Evolutionary conservation across 2,329 filamentous ascomycete species (phyloP), one percentile per base, ranked within the genome.

Genomic region (Penicillium expansum): DNA sequence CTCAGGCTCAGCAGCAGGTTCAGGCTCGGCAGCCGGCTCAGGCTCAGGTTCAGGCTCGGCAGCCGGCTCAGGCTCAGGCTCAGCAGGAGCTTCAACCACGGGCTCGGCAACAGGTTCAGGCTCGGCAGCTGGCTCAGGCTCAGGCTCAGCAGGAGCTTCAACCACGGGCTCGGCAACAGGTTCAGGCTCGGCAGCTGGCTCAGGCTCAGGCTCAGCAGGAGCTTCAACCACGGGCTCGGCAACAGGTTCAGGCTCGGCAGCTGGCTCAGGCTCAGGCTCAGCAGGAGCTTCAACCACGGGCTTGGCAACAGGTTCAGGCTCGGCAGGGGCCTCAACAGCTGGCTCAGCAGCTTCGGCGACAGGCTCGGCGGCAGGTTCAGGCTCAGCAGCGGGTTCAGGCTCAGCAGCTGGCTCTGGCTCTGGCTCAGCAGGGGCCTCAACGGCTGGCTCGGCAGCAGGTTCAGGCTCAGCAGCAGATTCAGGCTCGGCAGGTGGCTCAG

Each of bases 271-370:
- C 3, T 41, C 13, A 16, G 38, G 6, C 13, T 41, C 39, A 13
- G 39, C 38, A 41, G 20, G 51, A 37, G 58, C 45, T 33, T 64
- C 63, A 43, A 54, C n/a, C 7, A 4, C n/a, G n/a, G n/a, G n/a
- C n/a, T n/a, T n/a, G n/a, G n/a, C n/a, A n/a, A n/a, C n/a, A n/a
- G n/a, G n/a, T n/a, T n/a, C 38, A 8, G 38, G 38, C 6, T 41
- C 18, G 4, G 35, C 10, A 22, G 20, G 3, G n/a, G 41, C 20
- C 1, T 42, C 39, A 10, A 13, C 22, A 3, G 16, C 8, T 6
- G 41, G 8, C 9, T 43, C 39, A 42, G 4, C 22, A 16, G 39
- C 1, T 5, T 42, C 39, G 2, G 39, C 0, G 13, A 8, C 8
- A 27, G 41, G 22, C 2, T 43, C 41, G 2, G 39, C 20, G 16